Evolutionary conservation across 208 protist species (phyloP), one percentile per base, ranked within the genome.

Genomic region (Angomonas deanei): DNA sequence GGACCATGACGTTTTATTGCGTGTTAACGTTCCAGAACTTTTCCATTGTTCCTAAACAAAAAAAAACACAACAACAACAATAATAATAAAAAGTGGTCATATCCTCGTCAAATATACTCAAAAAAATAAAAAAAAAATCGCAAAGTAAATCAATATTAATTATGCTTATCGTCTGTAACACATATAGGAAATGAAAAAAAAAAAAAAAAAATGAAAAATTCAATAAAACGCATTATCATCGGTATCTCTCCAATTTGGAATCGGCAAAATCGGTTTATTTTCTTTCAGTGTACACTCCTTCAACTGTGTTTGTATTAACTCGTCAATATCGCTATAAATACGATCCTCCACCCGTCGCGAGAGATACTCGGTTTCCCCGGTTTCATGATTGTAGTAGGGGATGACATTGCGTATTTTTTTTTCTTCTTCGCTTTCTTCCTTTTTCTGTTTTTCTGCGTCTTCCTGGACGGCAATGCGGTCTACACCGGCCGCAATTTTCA

Each of bases 401-500:
- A 56, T 42, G 15, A 42, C 36, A 42, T n/a, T n/a, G n/a, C n/a
- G n/a, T 17, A 5, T 17, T 38, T 53, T 19, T 31, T 21, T n/a
- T 15, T 15, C 39, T 36, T 39, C 31, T 15, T 31, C 30, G 59
- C 24, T 19, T 5, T n/a, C n/a, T 34, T 32, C 53, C 19, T 17
- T 3, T 39, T 34, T 19, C 36, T 39, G 27, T 42, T 3, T 32
- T 42, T 3, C 28, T 17, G n/a, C n/a, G n/a, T n/a, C n/a, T 4
- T 42, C 15, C 17, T 65, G 48, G 39, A 47, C 28, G 52, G 39
- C 49, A 17, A 27, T 31, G 33, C 68, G 82, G 36, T 81, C 86
- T 10, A 91, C 61, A 28, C 86, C 86, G 55, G 77, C 85, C 3
- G 76, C 78, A 17, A 93, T 82, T 64, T 88, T 91, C 30, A 93